Conservation (phyloP, 2,329 filamentous ascomycete species). For the Diaporthe velutina region DNA sequence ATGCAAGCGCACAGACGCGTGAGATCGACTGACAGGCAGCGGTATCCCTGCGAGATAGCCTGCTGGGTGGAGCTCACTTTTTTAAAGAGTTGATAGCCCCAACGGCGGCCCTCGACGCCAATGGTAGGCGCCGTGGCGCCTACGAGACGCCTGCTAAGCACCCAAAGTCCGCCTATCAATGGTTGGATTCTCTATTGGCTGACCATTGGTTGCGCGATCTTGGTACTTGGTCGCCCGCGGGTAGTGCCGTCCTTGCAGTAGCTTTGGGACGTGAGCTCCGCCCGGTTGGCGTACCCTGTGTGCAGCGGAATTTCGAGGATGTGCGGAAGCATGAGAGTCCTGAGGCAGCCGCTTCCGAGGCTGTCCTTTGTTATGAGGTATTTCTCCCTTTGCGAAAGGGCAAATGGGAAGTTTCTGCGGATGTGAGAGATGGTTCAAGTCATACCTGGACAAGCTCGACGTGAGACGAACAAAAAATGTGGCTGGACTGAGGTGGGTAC, state of each 20-base stretch:
- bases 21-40: conserved; percentile 12
- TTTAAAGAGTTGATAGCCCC: background rate
- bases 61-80: background rate
- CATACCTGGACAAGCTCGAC: background rate
- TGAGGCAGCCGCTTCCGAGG: background rate
- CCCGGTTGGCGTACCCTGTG: background rate
- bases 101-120: background rate
- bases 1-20: conserved; percentile 14
- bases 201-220: background rate
- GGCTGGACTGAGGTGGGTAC: background rate
- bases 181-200: background rate
- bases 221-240: background rate
- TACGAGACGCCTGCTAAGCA: background rate
- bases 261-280: background rate
- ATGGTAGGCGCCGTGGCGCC: background rate
- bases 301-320: background rate
- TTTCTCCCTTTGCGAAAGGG: background rate
- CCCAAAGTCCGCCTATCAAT: background rate
- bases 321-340: background rate
- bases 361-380: too few species aligned
- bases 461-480: background rate
- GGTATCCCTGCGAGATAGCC: conserved; percentile 14
- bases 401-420: background rate
- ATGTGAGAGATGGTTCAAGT: background rate
- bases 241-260: conserved; percentile 17